phyloP scores from a whole-genome alignment of 768 basidiomycete genomes.

The Lactarius pseudohatsudake region DNA sequence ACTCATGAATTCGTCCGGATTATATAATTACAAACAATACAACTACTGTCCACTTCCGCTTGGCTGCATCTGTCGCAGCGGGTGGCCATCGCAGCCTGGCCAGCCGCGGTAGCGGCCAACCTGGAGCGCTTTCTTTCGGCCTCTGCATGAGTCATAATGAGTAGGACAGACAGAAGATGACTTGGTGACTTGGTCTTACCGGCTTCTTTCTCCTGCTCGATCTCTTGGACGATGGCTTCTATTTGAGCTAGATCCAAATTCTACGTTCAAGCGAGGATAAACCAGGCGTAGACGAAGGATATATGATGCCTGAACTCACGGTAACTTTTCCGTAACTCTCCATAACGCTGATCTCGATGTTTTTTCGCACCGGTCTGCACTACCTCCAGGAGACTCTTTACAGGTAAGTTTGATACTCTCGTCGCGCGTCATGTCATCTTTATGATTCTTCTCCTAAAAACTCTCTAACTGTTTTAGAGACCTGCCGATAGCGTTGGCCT shows the following conservation, averaged over 20 bases:
- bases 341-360: slow-evolving; percentile 98
- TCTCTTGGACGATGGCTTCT: slow-evolving; percentile 86
- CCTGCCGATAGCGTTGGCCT: slow-evolving; percentile 98
- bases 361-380: slow-evolving; percentile 99
- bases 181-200: slow-evolving; percentile 46
- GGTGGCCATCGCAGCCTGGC: slow-evolving; percentile 82
- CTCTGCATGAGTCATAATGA: slow-evolving; percentile 50
- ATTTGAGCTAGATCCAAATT: slow-evolving; percentile 86
- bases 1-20: background rate
- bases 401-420: slow-evolving; percentile 92
- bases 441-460: slow-evolving; percentile 99
- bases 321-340: slow-evolving; percentile 92
- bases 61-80: slow-evolving; percentile 46
- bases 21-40: slow-evolving; percentile 24
- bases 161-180: background rate
- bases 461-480: slow-evolving; percentile 98
- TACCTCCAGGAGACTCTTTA: slow-evolving; percentile 94
- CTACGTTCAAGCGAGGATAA: slow-evolving; percentile 41
- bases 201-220: slow-evolving; percentile 97
- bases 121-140: slow-evolving; percentile 92
- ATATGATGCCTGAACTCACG: slow-evolving; percentile 45
- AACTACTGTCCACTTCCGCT: slow-evolving; percentile 37
- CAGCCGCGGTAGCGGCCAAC: slow-evolving; percentile 87
- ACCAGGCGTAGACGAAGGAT: background rate
- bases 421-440: slow-evolving; percentile 82